phyloP scores from a whole-genome alignment of 2,329 filamentous ascomycete species.

The Colletotrichum camelliae region DNA sequence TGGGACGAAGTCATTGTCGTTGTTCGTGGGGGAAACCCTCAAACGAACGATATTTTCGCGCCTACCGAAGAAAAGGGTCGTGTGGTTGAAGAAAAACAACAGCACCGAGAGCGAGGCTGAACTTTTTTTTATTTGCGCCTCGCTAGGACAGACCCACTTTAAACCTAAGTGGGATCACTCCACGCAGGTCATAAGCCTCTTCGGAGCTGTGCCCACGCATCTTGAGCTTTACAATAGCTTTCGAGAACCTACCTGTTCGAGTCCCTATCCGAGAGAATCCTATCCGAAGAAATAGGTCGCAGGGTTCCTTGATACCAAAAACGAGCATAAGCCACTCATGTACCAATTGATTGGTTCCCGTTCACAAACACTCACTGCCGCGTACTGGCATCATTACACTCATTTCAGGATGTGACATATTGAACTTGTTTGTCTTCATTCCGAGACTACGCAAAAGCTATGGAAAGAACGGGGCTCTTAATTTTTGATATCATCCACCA shows the following conservation, averaged over 20 bases:
- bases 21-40: constrained; percentile 5
- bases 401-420: neutral
- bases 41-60: constrained; percentile 7
- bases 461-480: constrained; percentile 23
- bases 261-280: neutral
- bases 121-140: constrained; percentile 14
- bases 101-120: constrained; percentile 1
- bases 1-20: constrained; percentile 14
- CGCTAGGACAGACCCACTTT: constrained; percentile 13
- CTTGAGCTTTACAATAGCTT: too few species aligned
- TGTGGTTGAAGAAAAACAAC: neutral
- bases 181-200: neutral
- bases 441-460: constrained; percentile 23
- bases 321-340: neutral
- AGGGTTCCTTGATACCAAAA: neutral
- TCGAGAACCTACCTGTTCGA: neutral
- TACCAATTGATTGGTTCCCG: neutral
- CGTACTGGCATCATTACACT: neutral
- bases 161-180: constrained; percentile 12
- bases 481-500: constrained; percentile 35
- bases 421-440: constrained; percentile 20
- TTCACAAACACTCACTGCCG: neutral
- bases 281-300: neutral
- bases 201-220: neutral
- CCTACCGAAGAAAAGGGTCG: neutral